Evolutionary conservation across 2,329 filamentous ascomycete species (phyloP), one percentile per base, ranked within the genome.

Genomic region (Davidsoniella australis): DNA sequence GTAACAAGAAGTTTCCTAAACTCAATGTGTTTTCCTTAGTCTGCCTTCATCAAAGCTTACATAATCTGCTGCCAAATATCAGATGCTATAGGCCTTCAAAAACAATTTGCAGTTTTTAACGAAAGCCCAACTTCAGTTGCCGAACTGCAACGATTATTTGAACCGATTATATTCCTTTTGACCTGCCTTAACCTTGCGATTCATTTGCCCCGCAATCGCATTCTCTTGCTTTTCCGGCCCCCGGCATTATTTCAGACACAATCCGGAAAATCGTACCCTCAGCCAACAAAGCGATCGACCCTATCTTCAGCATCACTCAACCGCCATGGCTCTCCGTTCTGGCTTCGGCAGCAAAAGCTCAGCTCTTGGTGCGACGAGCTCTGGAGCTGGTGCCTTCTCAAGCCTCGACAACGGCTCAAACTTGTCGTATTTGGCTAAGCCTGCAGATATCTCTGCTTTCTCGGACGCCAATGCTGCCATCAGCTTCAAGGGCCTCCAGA

Each of bases 401-500:
- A 46, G 16, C 18, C 7, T 39, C 36, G 26, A 51, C 14, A 12
- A 41, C 10, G 41, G 53, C 18, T 44, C 48, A 23, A 56, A 69
- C 69, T 5, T 98, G 38, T 94, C 88, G 41, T 95, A 94, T 66
- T 76, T 96, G 47, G 72, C 83, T 48, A 87, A 94, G 58, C 85
- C 86, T 8, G 84, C 85, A 44, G 82, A 94, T 58, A 76, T 94
- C 56, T 78, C 79, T 33, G 68, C 68, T 41, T 78, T 98, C 53
- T 82, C 79, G 41, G 80, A 94, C 57, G 74, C 87, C 6, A 83
- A 91, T 59, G 71, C 89, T 37, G 78, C 89, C 37, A 87, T 96
- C 12, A 78, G 80, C n/a, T 85, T 95, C 67, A 94, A 95, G 64
- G 94, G 93, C 57, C 66, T 95, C 3, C 73, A 80, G 46, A 98